Percentiles rank a stretch among this genome's conserved stretches.
These are phyloP conservation scores for Papilionanthe hybrid DNA, from an alignment of 116 monocot species.

Conservation along the genomic window DNA sequence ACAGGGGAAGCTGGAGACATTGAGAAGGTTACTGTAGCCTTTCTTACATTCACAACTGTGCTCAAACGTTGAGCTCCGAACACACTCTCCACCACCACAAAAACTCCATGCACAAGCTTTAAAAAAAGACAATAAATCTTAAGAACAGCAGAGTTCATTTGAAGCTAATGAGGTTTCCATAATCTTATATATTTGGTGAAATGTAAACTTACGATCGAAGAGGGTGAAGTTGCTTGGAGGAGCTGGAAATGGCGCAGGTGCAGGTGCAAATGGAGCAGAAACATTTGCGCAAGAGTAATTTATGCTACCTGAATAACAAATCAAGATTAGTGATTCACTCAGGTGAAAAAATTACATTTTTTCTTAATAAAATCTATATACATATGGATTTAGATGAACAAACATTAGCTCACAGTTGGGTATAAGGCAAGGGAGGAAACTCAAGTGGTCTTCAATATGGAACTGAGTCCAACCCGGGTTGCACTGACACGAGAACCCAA, in stretches of 20 bases:
- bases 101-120: constrained; percentile 30
- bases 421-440: constrained; percentile 42
- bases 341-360: neutral
- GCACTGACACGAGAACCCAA: constrained; percentile 37
- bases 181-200: neutral
- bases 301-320: constrained; percentile 25
- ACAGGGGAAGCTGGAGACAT: constrained; percentile 28
- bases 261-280: constrained; percentile 6
- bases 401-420: constrained; percentile 35
- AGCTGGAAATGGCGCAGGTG: constrained; percentile 13
- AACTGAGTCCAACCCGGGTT: constrained; percentile 27
- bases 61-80: constrained; percentile 16
- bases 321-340: neutral
- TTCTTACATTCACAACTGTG: constrained; percentile 23
- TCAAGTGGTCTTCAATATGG: constrained; percentile 18
- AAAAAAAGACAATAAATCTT: neutral
- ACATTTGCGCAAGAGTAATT: constrained; percentile 25
- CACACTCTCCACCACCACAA: constrained; percentile 26
- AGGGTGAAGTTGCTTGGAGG: constrained; percentile 9
- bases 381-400: neutral
- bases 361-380: neutral
- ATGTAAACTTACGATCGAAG: constrained; percentile 26
- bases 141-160: neutral
- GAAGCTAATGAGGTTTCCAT: neutral
- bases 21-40: constrained; percentile 29